Conservation (phyloP, 352 stramenopile species). For the Globisporangium spinosum region DNA sequence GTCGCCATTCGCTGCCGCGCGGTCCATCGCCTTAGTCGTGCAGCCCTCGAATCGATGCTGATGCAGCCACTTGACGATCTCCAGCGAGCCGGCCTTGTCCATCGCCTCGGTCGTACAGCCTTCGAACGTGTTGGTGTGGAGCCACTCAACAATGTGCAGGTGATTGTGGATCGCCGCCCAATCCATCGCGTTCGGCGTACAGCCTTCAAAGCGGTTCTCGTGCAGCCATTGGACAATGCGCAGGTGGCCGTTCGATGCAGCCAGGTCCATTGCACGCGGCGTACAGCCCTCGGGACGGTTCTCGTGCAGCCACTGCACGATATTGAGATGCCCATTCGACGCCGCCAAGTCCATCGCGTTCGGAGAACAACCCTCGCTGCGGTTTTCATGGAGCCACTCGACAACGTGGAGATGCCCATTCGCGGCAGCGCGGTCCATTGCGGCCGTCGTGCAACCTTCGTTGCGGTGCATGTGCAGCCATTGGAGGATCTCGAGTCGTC, state of each 20-base stretch:
- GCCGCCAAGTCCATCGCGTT: conserved; percentile 11
- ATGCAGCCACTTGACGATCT: conserved; percentile 12
- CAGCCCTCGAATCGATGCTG: conserved; percentile 6
- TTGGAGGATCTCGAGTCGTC: conserved; percentile 4
- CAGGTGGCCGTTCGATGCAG: conserved; percentile 20
- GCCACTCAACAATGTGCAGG: conserved; percentile 9
- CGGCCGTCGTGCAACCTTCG: conserved; percentile 3
- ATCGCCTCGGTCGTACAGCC: conserved; percentile 17
- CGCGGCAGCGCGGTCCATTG: conserved; percentile 8
- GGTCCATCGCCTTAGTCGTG: conserved; percentile 11
- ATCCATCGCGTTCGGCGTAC: conserved; percentile 14
- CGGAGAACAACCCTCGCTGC: conserved; percentile 7
- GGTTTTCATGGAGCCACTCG: conserved; percentile 10
- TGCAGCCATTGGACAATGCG: conserved; percentile 27
- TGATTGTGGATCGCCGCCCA: conserved; percentile 5
- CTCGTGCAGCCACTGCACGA: conserved; percentile 10
- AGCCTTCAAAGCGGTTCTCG: conserved; percentile 16
- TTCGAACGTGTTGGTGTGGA: conserved; percentile 11
- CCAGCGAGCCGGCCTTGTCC: conserved; percentile 14
- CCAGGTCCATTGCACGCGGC: conserved; percentile 9
- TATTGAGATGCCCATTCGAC: conserved; percentile 6
- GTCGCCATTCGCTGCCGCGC: conserved; percentile 8
- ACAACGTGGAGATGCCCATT: conserved; percentile 11
- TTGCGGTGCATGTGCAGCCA: conserved; percentile 5
- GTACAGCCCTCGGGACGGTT: conserved; percentile 8